Evolutionary conservation across 257 asterid species (phyloP).

Genomic region (Scutellaria minor): DNA sequence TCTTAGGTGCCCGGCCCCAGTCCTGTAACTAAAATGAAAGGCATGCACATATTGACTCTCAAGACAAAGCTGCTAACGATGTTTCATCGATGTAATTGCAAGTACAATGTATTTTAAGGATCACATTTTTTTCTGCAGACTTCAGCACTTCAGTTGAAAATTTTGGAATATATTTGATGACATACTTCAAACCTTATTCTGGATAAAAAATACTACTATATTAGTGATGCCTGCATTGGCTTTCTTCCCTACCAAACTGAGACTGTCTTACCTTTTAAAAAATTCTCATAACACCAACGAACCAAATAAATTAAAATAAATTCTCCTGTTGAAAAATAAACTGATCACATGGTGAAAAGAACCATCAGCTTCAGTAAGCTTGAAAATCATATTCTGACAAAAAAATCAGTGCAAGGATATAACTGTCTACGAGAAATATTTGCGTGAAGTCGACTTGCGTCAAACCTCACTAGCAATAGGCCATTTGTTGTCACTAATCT

Average conservation of each 20-base stretch:
- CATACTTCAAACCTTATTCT: too few relatives aligned
- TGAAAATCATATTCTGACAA: background rate
- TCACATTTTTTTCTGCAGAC: background rate
- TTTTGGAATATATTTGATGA: too few relatives aligned
- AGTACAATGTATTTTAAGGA: background rate
- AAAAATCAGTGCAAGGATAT: conserved; percentile 1
- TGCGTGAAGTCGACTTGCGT: conserved; percentile 37
- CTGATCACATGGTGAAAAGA: background rate
- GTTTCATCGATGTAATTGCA: background rate
- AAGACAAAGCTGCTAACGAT: background rate
- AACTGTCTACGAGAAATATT: background rate
- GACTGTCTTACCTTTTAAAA: background rate
- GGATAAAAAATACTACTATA: too few relatives aligned
- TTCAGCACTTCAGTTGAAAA: too few relatives aligned
- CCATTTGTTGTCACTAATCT: conserved; percentile 96
- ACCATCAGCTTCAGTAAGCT: conserved; percentile 8
- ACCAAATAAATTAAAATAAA: background rate
- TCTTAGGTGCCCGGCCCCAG: background rate
- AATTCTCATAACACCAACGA: background rate
- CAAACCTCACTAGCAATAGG: conserved; percentile 83
- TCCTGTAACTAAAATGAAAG: background rate
- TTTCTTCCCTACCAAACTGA: background rate
- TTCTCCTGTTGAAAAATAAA: background rate
- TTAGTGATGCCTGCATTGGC: too few relatives aligned
- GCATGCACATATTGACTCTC: too few relatives aligned